Percentiles rank a stretch among this genome's conserved stretches.
These are phyloP conservation scores for Nemania sp. DNA, from an alignment of 2,329 filamentous ascomycete species.

Conservation along the genomic window DNA sequence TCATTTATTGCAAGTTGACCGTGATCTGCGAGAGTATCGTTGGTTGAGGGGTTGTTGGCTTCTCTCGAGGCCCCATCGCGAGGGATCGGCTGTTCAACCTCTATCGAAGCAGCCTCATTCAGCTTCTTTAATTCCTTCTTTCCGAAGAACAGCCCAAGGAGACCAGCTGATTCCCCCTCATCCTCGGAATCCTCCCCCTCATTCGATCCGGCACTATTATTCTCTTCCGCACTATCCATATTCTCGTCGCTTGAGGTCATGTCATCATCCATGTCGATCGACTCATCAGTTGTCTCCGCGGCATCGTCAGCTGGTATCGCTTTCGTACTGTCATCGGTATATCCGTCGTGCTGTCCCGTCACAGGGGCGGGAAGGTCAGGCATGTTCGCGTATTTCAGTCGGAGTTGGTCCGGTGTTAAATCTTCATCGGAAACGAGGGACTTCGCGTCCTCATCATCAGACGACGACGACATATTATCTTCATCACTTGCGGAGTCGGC, in stretches of 20 bases:
- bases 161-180: conserved; percentile 48
- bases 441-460: conserved; percentile 61
- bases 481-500: conserved; percentile 48
- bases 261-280: conserved; percentile 71
- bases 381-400: conserved; percentile 69
- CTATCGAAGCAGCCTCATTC: conserved; percentile 45
- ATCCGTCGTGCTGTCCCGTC: conserved; percentile 28
- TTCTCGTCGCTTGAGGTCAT: conserved; percentile 60
- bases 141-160: conserved; percentile 63
- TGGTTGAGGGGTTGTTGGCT: conserved; percentile 20
- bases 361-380: conserved; percentile 49
- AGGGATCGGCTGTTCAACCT: conserved; percentile 31
- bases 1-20: neutral
- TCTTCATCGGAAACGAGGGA: conserved; percentile 63
- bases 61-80: conserved; percentile 45
- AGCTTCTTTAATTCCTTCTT: conserved; percentile 62
- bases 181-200: conserved; percentile 53
- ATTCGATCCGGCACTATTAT: conserved; percentile 39
- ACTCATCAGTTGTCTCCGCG: conserved; percentile 65
- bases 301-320: conserved; percentile 35
- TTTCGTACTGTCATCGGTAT: neutral
- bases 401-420: conserved; percentile 70
- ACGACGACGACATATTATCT: conserved; percentile 67
- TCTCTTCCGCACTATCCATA: conserved; percentile 51
- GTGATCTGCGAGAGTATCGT: neutral